Conservation (phyloP, 345 rosid genomes). For the Eucalyptus viminalis region DNA sequence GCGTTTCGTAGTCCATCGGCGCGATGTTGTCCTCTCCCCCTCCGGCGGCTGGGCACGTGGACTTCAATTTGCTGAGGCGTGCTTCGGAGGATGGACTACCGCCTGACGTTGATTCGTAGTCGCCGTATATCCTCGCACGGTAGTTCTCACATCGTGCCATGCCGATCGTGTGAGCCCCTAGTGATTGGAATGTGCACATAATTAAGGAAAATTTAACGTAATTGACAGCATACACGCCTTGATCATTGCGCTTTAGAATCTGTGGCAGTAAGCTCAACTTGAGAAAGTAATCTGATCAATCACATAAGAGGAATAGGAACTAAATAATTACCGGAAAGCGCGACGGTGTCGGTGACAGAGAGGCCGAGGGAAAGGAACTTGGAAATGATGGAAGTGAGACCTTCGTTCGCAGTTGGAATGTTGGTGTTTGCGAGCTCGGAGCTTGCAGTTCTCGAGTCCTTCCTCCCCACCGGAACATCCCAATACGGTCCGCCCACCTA, state of each 20-base stretch:
- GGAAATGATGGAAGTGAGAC: constrained; percentile 39
- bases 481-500: constrained; percentile 96
- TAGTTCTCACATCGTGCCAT: constrained; percentile 67
- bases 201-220: not conserved
- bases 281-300: not conserved
- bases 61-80: not conserved
- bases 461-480: constrained; percentile 93
- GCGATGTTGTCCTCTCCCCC: constrained; percentile 53
- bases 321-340: constrained; percentile 49
- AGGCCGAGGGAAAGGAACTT: constrained; percentile 70
- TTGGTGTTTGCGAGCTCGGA: constrained; percentile 25
- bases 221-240: not conserved
- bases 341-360: constrained; percentile 73
- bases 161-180: constrained; percentile 91
- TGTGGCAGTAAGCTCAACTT: not conserved
- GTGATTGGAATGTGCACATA: not conserved
- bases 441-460: constrained; percentile 73
- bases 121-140: constrained; percentile 55
- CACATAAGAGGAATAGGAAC: not conserved
- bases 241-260: not conserved
- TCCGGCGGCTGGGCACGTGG: constrained; percentile 43
- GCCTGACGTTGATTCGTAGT: constrained; percentile 32
- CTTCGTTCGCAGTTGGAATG: constrained; percentile 60
- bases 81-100: constrained; percentile 5
- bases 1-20: constrained; percentile 67